Conservation (phyloP, 2,329 filamentous ascomycete genomes). For the Blastomyces parvus region DNA sequence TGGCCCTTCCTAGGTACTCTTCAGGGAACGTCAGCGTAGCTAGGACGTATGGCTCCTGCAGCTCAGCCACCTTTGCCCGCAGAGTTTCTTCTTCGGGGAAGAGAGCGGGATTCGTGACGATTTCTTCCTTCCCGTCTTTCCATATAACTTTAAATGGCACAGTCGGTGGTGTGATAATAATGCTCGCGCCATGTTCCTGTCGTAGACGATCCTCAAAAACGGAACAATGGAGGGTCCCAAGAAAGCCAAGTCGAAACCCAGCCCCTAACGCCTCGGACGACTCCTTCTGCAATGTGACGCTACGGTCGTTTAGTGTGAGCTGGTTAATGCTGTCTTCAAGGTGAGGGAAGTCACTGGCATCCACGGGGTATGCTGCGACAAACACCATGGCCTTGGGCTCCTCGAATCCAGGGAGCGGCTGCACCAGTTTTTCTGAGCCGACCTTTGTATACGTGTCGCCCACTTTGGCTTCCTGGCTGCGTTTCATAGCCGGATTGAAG, state of each 20-base stretch:
- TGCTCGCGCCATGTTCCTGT: slow-evolving; percentile 86
- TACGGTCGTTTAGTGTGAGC: slow-evolving; percentile 87
- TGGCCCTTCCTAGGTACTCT: slow-evolving; percentile 87
- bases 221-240: slow-evolving; percentile 97
- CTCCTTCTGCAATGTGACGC: slow-evolving; percentile 88
- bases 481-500: slow-evolving; percentile 98
- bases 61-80: slow-evolving; percentile 48
- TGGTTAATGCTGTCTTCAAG: slow-evolving; percentile 91
- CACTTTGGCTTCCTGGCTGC: slow-evolving; percentile 87
- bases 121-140: slow-evolving; percentile 63
- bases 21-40: slow-evolving; percentile 86
- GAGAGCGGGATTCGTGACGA: slow-evolving; percentile 76
- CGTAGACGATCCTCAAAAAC: slow-evolving; percentile 93
- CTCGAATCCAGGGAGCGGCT: slow-evolving; percentile 83
- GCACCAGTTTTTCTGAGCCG: slow-evolving; percentile 63
- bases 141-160: slow-evolving; percentile 84
- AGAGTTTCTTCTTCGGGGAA: slow-evolving; percentile 66
- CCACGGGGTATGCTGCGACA: slow-evolving; percentile 88
- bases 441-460: slow-evolving; percentile 88
- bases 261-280: slow-evolving; percentile 87
- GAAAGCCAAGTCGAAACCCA: slow-evolving; percentile 86
- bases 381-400: slow-evolving; percentile 99
- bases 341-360: slow-evolving; percentile 76
- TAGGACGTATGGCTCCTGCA: slow-evolving; percentile 66
- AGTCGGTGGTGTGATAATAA: slow-evolving; percentile 93